A percentile compares a stretch with the other conserved stretches of the same genome.
Conservation (phyloP, 257 asterid genomes). For the Lavandula angustifolia region DNA sequence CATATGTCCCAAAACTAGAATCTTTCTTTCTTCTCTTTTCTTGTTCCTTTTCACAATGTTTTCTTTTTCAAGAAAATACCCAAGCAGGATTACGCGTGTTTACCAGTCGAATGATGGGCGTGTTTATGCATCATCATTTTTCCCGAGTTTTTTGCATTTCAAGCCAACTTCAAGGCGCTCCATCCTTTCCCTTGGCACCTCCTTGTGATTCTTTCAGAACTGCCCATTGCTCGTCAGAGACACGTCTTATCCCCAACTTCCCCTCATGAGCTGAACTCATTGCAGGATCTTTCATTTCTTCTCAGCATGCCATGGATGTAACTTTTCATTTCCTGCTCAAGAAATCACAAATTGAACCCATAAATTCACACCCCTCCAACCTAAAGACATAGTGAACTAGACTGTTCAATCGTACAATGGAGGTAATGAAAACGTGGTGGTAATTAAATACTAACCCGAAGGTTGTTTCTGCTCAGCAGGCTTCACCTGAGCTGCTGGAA, state of each 20-base stretch:
- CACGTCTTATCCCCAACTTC: not conserved
- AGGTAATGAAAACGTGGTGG: not conserved
- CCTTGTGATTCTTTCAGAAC: conserved; percentile 27
- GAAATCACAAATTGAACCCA: conserved; percentile 24
- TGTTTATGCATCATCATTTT: conserved; percentile 24
- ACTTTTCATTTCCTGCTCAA: conserved; percentile 82
- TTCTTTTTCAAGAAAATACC: conserved; percentile 31
- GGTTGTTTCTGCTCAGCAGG: conserved; percentile 87
- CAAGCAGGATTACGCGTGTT: conserved; percentile 33
- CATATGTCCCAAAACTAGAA: conserved; percentile 17
- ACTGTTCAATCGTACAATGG: conserved; percentile 12
- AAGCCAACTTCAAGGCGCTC: conserved; percentile 17
- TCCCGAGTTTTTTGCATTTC: not conserved
- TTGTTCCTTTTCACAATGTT: conserved; percentile 5
- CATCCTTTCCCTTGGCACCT: conserved; percentile 21
- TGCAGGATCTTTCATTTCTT: conserved; percentile 60
- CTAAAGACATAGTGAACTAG: no score
- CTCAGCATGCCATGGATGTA: conserved; percentile 94
- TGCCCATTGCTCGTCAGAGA: conserved; percentile 21
- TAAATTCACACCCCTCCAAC: no score
- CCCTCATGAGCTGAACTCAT: no score
- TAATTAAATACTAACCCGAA: conserved; percentile 55
- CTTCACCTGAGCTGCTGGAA: conserved; percentile 71
- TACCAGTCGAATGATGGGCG: conserved; percentile 28
- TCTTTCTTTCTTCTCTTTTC: conserved; percentile 23